Evolutionary conservation across 176 grass and related monocot genomes (phyloP).

Genomic region (Areca catechu): DNA sequence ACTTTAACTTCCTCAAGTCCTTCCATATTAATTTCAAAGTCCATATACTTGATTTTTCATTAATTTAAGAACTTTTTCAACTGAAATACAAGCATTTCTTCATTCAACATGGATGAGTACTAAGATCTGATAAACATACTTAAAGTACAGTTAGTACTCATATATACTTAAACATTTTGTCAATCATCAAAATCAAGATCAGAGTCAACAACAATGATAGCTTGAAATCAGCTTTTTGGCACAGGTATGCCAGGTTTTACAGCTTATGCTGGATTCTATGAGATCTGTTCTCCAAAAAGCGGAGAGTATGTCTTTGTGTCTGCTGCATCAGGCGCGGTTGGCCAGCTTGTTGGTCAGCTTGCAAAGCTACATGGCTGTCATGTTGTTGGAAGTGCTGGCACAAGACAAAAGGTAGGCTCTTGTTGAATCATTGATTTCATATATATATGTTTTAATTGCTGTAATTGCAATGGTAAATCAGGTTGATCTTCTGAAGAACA

Average conservation of each 20-base stretch:
- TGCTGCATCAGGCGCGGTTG: conserved; percentile 83
- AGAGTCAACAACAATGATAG: no score
- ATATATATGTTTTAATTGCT: background rate
- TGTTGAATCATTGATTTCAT: no score
- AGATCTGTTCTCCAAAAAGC: conserved; percentile 65
- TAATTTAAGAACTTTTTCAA: no score
- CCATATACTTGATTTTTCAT: no score
- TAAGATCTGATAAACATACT: no score
- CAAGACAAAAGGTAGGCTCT: conserved; percentile 32
- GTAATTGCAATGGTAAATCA: conserved; percentile 25
- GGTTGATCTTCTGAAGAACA: conserved; percentile 78
- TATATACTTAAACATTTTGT: no score
- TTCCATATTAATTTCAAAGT: no score
- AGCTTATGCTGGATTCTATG: conserved; percentile 77
- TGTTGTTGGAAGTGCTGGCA: conserved; percentile 77
- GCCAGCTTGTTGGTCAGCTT: conserved; percentile 83
- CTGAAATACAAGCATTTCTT: no score
- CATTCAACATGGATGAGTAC: no score
- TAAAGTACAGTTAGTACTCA: no score
- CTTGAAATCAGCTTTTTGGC: background rate
- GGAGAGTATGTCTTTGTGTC: conserved; percentile 84
- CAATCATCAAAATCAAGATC: no score
- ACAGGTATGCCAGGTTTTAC: conserved; percentile 93
- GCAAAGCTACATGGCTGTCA: conserved; percentile 90
- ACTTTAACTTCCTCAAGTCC: no score